These are phyloP conservation scores for Lecanoromycetidae sp. DNA, from an alignment of 2,329 filamentous ascomycete genomes.

Conservation along the genomic window DNA sequence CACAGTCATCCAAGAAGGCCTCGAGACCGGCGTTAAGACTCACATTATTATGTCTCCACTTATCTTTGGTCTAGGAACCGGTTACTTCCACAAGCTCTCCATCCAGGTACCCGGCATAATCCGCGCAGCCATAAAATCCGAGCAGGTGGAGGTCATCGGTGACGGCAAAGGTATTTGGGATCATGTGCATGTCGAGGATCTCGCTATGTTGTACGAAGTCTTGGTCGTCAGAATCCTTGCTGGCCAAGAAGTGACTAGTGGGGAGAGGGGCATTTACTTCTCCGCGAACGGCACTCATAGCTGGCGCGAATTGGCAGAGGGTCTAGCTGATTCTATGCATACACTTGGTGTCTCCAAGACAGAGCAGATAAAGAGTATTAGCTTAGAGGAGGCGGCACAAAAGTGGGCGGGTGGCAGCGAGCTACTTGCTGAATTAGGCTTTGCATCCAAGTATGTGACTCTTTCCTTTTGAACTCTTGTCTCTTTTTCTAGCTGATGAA, in stretches of 20 bases:
- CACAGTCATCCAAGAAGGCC: slow-evolving; percentile 30
- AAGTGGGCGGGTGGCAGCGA: slow-evolving; percentile 4
- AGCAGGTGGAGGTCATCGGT: slow-evolving; percentile 27
- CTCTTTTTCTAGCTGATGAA: too few species aligned
- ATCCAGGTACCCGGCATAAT: slow-evolving; percentile 31
- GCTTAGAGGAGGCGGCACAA: slow-evolving; percentile 5
- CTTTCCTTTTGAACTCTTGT: too few species aligned
- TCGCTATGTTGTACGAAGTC: slow-evolving; percentile 32
- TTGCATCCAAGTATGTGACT: slow-evolving; percentile 7
- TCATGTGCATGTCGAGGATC: slow-evolving; percentile 36
- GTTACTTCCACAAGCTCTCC: slow-evolving; percentile 31
- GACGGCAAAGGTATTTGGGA: slow-evolving; percentile 26
- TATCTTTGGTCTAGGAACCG: slow-evolving; percentile 37
- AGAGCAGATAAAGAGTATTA: slow-evolving; percentile 1
- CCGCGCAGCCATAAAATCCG: slow-evolving; percentile 23
- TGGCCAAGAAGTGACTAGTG: slow-evolving; percentile 25
- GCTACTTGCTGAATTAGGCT: slow-evolving; percentile 3
- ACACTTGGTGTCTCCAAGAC: slow-evolving; percentile 1
- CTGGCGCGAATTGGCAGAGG: slow-evolving; percentile 31
- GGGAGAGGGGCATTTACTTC: slow-evolving; percentile 34
- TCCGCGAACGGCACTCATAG: slow-evolving; percentile 29
- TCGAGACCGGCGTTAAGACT: slow-evolving; percentile 32
- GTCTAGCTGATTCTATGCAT: slow-evolving; percentile 26
- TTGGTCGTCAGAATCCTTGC: slow-evolving; percentile 26
- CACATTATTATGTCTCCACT: slow-evolving; percentile 36